Base-by-base conservation (phyloP, 768 basidiomycete species). In the Pulveroboletus sp. region DNA sequence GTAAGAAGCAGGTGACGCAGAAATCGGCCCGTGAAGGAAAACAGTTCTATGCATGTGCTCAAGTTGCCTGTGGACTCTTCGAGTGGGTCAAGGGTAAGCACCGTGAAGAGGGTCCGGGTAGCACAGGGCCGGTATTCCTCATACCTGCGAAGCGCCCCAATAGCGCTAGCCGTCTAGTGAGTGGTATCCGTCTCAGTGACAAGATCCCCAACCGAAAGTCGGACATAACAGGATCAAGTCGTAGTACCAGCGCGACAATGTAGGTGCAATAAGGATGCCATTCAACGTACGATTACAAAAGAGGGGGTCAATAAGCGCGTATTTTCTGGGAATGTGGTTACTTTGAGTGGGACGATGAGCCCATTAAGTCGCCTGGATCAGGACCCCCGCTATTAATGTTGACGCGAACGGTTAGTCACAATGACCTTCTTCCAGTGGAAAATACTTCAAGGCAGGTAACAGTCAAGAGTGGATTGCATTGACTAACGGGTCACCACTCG, bases 261-360 rank as follows among this genome's bases (percentile, higher is more conserved):
- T 62, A 65, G 71, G 21, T 91, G 90, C 57, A 74, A 75, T 17
- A 59, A 76, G 37, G 73, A 79, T 31, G 80, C 85, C 1, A 71
- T 74, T 12, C 73, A 71, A 28, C 66, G 71, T 24, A 79, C 76
- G 1, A 81, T 80, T 15, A 65, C 62, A n/a, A 88, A 83, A 58
- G 84, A 85, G 36, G 80, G 79, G 6, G 57, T 68, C 0, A 95
- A 93, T 62, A 88, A 63, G 93, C 93, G 2, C 76, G 89, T 30
- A 57, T 65, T 18, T 96, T 93, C 67, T 93, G 86, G 84, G 80
- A 63, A 46, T 97, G 95, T 65, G 56, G 60, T 3, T 93, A 83
- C 72, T 97, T 91, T 59, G 83, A 86, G 52, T 86, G 86, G 84
- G 80, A 80, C 42, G 77, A 81, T 31, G 79, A 77, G 43, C 59